Base-by-base conservation (phyloP, 768 basidiomycete species). In the Termitomyces sp. region DNA sequence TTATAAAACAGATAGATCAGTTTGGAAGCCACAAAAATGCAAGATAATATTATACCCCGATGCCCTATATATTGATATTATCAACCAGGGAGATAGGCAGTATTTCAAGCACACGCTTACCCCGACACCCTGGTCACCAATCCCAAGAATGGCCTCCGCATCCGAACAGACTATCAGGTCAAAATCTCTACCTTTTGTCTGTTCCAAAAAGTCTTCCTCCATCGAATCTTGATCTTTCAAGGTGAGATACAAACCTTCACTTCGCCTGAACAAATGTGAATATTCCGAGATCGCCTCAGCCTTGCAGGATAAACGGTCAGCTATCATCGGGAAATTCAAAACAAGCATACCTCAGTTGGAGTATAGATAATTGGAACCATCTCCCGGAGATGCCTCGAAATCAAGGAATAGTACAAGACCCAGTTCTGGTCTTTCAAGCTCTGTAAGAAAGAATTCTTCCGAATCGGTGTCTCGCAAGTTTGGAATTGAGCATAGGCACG, bases 141-240 rank as follows among this genome's bases (percentile, higher is more conserved):
- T 83, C 15, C 94, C 94, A 10, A 96, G 76, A 61, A 95, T 94
- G 0, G 91, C 90, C 67, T 94, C 92, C 4, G 88, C 85, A 70
- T 96, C 94, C 0, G 91, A 89, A 58, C 88, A 88, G 31, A 95
- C 91, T 55, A 96, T 80, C 29, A 95, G 77, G 62, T 94, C 88
- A 58, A 95, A 84, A 32, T 86, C 76, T 32, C 79, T 76, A 7
- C 82, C 85, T 38, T 75, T 77, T 1, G 83, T 87, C 66, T 85
- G 83, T 66, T 88, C 87, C 29, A 93, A 72, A 67, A 91, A 91
- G 63, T 87, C 86, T 63, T 86, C 80, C 67, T 92, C 90, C 88
- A 94, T 92, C 7, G 77, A 72, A 47, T 91, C 84, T 62, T 79
- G 75, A 63, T 87, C 72, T 0, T 83, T 74, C 63, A 86, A 86